Base-by-base conservation (phyloP, 1,284 basidiomycete species). In the Fomes fomentarius region DNA sequence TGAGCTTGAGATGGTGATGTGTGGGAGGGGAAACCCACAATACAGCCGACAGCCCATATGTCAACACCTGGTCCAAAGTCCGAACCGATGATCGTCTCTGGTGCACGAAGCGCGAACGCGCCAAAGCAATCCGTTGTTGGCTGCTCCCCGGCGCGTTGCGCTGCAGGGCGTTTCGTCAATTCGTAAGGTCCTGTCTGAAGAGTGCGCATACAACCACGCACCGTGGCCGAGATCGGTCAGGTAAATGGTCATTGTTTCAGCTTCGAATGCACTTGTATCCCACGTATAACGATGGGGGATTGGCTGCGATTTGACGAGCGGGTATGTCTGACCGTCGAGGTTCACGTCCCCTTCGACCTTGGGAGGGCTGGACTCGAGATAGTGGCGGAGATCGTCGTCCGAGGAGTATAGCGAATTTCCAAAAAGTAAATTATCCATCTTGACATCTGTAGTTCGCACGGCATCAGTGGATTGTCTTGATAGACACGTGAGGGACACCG, bases 1-100 rank as follows among this genome's bases (percentile, higher is more conserved):
- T 5, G 42, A 50, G 24, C 4, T 21, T 17, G 17, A 30, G 10
- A 38, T 11, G 28, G n/a, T 15, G 12, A 28, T 14, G 14, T n/a
- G n/a, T n/a, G n/a, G n/a, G n/a, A n/a, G n/a, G n/a, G 15, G 11
- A n/a, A 3, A 43, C 61, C 19, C 41, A 65, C 63, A 2, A 65
- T 34, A 28, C 61, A 63, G 12, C 61, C 63, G 12, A 65, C 22
- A 15, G 61, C 57, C 61, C 63, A 65, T 26, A 65, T 60, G 47
- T 65, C 63, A 24, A 63, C 41, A 46, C 44, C 47, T 1, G 54
- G 56, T 6, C 57, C 56, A 33, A 61, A 63, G 37, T 58, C 56
- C 3, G 58, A 56, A n/a, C 30, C 28, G 11, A 63, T 22, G 15
- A 64, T 41, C 15, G 55, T 22, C 45, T 64, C 61, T 8, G 61